Percentiles rank a stretch among this genome's conserved stretches.
These are phyloP conservation scores for Solanum pennellii DNA, from an alignment of 257 asterid species.

Conservation along the genomic window DNA sequence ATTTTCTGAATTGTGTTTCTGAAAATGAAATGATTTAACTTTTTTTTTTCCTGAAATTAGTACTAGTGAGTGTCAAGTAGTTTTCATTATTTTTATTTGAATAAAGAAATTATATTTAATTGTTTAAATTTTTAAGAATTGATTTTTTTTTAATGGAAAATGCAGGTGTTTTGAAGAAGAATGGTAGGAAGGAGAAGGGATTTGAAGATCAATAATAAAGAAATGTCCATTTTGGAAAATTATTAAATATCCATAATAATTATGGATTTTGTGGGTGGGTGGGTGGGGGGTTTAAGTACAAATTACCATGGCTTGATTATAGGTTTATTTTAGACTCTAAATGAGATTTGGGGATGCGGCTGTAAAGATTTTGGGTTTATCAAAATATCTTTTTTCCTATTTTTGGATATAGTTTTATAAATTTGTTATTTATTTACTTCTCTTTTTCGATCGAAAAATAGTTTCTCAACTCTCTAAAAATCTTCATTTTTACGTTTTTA, in stretches of 20 bases:
- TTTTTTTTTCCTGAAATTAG: not conserved
- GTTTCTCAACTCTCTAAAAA: no score
- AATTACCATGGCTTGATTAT: not conserved
- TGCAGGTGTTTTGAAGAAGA: constrained; percentile 30
- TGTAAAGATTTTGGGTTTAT: constrained; percentile 22
- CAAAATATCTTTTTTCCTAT: constrained; percentile 3
- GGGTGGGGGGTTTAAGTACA: not conserved
- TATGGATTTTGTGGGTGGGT: not conserved
- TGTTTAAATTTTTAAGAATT: not conserved
- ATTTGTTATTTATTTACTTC: no score
- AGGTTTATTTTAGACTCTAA: not conserved
- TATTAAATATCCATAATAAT: not conserved
- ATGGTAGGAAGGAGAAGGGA: constrained; percentile 17
- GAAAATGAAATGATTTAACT: not conserved
- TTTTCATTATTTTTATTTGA: not conserved
- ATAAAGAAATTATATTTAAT: not conserved
- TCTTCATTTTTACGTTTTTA: not conserved
- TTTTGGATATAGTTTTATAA: not conserved
- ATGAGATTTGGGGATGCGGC: not conserved
- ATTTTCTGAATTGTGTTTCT: not conserved
- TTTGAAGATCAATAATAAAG: constrained; percentile 22
- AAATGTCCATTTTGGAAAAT: not conserved
- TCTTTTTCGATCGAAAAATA: no score
- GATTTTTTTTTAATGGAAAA: not conserved
- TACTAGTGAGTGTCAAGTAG: not conserved